Conservation (phyloP, 116 monocot species). For the Zostera marina region DNA sequence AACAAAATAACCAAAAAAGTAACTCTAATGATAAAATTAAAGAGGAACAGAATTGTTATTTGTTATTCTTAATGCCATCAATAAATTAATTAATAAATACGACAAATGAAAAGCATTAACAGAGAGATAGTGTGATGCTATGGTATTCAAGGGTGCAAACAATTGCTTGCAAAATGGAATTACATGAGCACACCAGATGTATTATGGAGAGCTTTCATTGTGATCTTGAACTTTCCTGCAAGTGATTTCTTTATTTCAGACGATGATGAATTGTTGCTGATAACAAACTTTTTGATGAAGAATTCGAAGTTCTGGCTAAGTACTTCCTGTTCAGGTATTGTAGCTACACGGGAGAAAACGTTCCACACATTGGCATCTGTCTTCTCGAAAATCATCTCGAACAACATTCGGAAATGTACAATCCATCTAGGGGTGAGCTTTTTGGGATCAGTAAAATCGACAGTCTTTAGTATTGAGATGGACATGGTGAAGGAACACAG, state of each 20-base stretch:
- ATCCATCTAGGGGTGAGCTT: constrained; percentile 44
- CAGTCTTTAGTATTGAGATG: constrained; percentile 41
- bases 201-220: constrained; percentile 72
- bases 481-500: constrained; percentile 61
- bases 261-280: constrained; percentile 1
- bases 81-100: neutral
- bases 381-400: constrained; percentile 46
- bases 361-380: constrained; percentile 58
- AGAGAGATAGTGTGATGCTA: too few species aligned
- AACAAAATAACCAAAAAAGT: too few species aligned
- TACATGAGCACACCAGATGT: constrained; percentile 64
- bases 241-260: constrained; percentile 1
- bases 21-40: too few species aligned
- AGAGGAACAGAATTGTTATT: too few species aligned
- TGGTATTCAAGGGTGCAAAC: neutral
- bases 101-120: neutral
- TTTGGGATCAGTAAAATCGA: constrained; percentile 33
- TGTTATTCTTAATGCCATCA: neutral
- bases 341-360: constrained; percentile 56
- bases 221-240: constrained; percentile 38
- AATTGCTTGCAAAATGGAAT: neutral
- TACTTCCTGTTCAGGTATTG: constrained; percentile 44
- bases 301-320: constrained; percentile 35
- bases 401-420: constrained; percentile 70
- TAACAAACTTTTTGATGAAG: constrained; percentile 61